Evolutionary conservation across 345 rosid genomes (phyloP), one percentile per base, ranked within the genome.

Genomic region (Eucalyptus curtisii): DNA sequence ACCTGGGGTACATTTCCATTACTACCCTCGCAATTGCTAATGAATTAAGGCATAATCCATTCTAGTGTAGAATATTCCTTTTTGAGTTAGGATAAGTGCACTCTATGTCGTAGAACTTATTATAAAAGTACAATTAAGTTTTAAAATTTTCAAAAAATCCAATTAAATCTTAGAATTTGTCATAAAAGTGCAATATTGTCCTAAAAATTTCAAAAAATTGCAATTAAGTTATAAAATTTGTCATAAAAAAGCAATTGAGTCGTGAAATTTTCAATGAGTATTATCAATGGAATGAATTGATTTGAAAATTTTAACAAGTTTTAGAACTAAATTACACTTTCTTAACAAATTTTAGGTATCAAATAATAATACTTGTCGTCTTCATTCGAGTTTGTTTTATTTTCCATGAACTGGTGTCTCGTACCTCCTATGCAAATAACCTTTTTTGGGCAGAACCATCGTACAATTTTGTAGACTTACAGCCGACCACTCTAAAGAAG

Each of bases 121-220:
- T 19, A 52, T 0, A 0, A 17, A 17, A 3, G 1, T 7, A 0
- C 0, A 52, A 0, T 7, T 52, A 0, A 52, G 0, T 52, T 19
- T 0, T 19, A 52, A 52, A 52, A 52, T 0, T 52, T 19, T 19
- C 0, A 52, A 52, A 52, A 52, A 52, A 0, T 52, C 0, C 0
- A 52, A 3, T 3, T 52, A 52, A 52, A 52, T 52, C 2, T 0
- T 19, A 19, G 0, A 52, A 19, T 2, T 52, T 52, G 1, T 52
- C 1, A 1, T 52, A 24, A 52, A 52, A 52, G 10, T 52, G 4
- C 55, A 19, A 52, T 52, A 0, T 7, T 19, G 0, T 52, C 24
- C 1, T 19, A 19, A 52, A 52, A 52, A 7, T 17, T 52, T 52
- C 24, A 17, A 52, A 17, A 52, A 7, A 3, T 52, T 52, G 2